phyloP scores from a whole-genome alignment of 2,329 filamentous ascomycete genomes.

The Pseudogymnoascus sp. region DNA sequence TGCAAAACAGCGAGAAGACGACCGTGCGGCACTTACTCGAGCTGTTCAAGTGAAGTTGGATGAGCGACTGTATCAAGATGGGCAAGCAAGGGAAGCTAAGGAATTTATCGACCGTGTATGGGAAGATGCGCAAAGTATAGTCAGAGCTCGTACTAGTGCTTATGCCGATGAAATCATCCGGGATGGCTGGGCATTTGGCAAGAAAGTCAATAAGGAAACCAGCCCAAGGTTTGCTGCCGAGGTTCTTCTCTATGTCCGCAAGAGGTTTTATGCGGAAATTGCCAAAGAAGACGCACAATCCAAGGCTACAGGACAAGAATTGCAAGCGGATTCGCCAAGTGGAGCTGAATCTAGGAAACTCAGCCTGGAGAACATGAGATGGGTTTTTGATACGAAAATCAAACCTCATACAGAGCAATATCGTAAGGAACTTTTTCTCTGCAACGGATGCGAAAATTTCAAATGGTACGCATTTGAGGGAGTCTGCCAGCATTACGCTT shows the following conservation, averaged over 20 bases:
- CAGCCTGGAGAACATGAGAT: constrained; percentile 79
- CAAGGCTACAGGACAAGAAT: constrained; percentile 38
- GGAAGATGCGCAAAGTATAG: constrained; percentile 60
- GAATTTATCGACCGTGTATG: constrained; percentile 60
- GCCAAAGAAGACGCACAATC: constrained; percentile 44
- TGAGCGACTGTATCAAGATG: constrained; percentile 23
- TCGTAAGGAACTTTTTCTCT: constrained; percentile 68
- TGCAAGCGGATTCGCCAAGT: constrained; percentile 40
- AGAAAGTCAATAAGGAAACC: constrained; percentile 54
- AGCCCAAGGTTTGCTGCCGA: constrained; percentile 63
- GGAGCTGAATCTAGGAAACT: constrained; percentile 53
- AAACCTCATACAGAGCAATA: constrained; percentile 58
- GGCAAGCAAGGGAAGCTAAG: constrained; percentile 40
- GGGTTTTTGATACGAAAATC: constrained; percentile 71
- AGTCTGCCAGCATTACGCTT: constrained; percentile 74
- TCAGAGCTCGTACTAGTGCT: constrained; percentile 55
- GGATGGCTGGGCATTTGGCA: constrained; percentile 56
- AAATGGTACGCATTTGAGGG: constrained; percentile 72
- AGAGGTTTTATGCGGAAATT: constrained; percentile 56
- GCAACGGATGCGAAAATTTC: constrained; percentile 57
- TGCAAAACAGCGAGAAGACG: constrained; percentile 51
- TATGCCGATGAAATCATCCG: constrained; percentile 65
- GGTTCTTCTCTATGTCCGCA: constrained; percentile 58
- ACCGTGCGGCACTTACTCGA: constrained; percentile 28
- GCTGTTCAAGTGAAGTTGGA: constrained; percentile 33